Evolutionary conservation across 1,284 basidiomycete genomes (phyloP).

Genomic region (Erythrobasidium hasegawianum): DNA sequence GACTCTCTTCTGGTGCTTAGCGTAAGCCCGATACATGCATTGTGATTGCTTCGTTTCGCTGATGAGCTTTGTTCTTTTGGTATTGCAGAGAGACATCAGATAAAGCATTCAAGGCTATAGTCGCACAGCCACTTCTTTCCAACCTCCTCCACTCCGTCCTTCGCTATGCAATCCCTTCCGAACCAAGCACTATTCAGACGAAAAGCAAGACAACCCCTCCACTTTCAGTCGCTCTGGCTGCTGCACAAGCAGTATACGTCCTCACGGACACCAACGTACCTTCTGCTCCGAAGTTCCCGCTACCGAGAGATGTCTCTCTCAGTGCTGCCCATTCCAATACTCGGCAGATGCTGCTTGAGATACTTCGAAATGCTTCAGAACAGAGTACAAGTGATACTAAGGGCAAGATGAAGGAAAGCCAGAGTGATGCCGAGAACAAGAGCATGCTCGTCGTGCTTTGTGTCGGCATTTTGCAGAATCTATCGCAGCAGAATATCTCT

Average conservation of each 20-base stretch:
- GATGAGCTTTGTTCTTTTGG: neutral
- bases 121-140: conserved; percentile 15
- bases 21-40: conserved; percentile 58
- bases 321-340: conserved; percentile 26
- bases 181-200: neutral
- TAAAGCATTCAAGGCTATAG: conserved; percentile 81
- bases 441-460: conserved; percentile 37
- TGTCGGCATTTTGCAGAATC: conserved; percentile 41
- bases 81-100: conserved; percentile 76
- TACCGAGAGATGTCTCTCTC: conserved; percentile 18
- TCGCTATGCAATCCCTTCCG: conserved; percentile 12
- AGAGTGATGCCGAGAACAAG: conserved; percentile 27
- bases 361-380: conserved; percentile 8
- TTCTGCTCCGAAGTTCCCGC: conserved; percentile 42
- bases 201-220: conserved; percentile 8
- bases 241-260: conserved; percentile 81
- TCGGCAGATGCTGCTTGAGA: conserved; percentile 18
- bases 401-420: conserved; percentile 33
- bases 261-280: conserved; percentile 79
- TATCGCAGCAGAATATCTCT: conserved; percentile 32
- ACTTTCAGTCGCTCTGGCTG: conserved; percentile 21
- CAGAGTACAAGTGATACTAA: conserved; percentile 19
- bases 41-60: conserved; percentile 1
- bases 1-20: conserved; percentile 85
- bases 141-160: conserved; percentile 22